These are phyloP conservation scores for Endogone sp. DNA, from an alignment of 192 early-diverging fungal genomes.

Conservation along the genomic window DNA sequence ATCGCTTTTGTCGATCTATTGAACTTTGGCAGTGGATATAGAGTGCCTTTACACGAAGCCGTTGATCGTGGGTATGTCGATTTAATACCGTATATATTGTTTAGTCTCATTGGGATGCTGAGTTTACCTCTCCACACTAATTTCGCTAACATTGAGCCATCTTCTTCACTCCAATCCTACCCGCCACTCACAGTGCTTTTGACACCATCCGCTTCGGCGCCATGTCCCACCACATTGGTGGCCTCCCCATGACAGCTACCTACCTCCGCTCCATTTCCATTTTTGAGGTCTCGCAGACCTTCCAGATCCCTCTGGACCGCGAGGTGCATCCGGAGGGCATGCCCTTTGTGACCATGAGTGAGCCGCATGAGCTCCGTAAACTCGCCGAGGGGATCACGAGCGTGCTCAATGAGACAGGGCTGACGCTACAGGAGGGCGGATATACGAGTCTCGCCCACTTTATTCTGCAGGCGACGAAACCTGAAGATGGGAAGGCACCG, in stretches of 20 bases:
- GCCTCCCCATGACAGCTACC: slow-evolving; percentile 50
- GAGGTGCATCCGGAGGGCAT: slow-evolving; percentile 56
- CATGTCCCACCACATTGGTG: slow-evolving; percentile 80
- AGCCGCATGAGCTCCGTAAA: slow-evolving; percentile 55
- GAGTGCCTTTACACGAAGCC: slow-evolving; percentile 57
- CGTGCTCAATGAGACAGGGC: slow-evolving; percentile 69
- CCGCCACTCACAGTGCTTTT: slow-evolving; percentile 67
- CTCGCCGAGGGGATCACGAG: slow-evolving; percentile 62
- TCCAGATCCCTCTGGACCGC: slow-evolving; percentile 67
- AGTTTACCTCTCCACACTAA: too few species aligned
- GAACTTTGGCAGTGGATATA: slow-evolving; percentile 75
- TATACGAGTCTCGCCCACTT: slow-evolving; percentile 67
- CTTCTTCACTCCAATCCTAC: too few species aligned
- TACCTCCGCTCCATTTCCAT: slow-evolving; percentile 54
- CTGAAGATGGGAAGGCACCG: slow-evolving; percentile 29
- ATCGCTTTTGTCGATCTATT: slow-evolving; percentile 72
- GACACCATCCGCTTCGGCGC: slow-evolving; percentile 78
- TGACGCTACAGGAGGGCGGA: slow-evolving; percentile 51
- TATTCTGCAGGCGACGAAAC: slow-evolving; percentile 58
- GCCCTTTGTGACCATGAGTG: slow-evolving; percentile 58
- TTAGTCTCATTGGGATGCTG: not conserved
- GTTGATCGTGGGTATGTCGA: slow-evolving; percentile 42
- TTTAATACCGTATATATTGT: too few species aligned
- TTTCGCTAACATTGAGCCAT: too few species aligned
- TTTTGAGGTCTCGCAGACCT: slow-evolving; percentile 60